These are phyloP conservation scores for Bauhinia variegata DNA, from an alignment of 306 rosid species.

Conservation along the genomic window DNA sequence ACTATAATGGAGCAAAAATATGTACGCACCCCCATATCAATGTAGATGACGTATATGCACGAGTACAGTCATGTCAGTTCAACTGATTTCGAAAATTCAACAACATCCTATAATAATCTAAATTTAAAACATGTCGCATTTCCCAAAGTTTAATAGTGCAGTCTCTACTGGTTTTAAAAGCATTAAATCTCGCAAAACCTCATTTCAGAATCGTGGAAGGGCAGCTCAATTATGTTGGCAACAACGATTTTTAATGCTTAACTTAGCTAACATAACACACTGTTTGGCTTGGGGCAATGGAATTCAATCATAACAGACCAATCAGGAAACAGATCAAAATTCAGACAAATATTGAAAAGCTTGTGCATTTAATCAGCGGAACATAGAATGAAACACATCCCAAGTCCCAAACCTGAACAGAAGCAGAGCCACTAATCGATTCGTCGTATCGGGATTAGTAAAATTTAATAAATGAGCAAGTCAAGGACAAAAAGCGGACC, in stretches of 20 bases:
- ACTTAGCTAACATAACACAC: slow-evolving; percentile 14
- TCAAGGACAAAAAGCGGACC: slow-evolving; percentile 16
- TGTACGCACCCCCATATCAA: slow-evolving; percentile 6
- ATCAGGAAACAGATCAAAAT: slow-evolving; percentile 56
- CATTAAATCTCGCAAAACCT: slow-evolving; percentile 33
- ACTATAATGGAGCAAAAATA: neutral
- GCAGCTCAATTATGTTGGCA: slow-evolving; percentile 3
- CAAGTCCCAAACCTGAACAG: neutral
- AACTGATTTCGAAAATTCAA: slow-evolving; percentile 46
- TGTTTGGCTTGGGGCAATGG: slow-evolving; percentile 26
- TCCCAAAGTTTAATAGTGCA: slow-evolving; percentile 46
- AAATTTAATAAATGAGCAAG: slow-evolving; percentile 16
- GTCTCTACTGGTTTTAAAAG: slow-evolving; percentile 28
- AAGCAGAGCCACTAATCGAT: slow-evolving; percentile 22
- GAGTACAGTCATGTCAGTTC: slow-evolving; percentile 8
- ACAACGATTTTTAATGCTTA: slow-evolving; percentile 33
- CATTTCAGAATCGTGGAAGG: slow-evolving; percentile 30
- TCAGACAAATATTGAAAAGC: slow-evolving; percentile 3
- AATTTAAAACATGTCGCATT: slow-evolving; percentile 27
- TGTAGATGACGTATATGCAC: slow-evolving; percentile 28
- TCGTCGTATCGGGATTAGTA: neutral
- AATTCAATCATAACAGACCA: slow-evolving; percentile 33
- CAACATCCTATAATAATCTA: slow-evolving; percentile 33
- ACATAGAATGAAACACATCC: slow-evolving; percentile 16
- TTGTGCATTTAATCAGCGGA: slow-evolving; percentile 9